Evolutionary conservation across 2,329 filamentous ascomycete genomes (phyloP).

Genomic region (Hypoxylon sp.): DNA sequence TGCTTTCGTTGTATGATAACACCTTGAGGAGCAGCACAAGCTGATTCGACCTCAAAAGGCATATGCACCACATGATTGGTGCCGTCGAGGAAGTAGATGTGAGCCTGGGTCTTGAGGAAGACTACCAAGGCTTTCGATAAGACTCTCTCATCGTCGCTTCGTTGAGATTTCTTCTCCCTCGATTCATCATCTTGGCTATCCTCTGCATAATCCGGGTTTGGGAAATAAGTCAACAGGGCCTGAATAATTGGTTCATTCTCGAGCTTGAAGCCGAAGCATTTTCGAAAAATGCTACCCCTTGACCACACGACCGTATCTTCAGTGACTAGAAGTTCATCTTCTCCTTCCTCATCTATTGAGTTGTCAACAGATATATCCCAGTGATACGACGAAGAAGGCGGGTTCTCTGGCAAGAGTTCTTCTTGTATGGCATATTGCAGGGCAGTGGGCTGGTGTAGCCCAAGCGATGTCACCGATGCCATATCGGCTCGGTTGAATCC

Average conservation of each 20-base stretch:
- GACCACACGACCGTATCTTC: conserved; percentile 86
- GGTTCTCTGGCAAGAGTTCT: conserved; percentile 74
- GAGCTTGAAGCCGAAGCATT: conserved; percentile 84
- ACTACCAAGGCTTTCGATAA: conserved; percentile 81
- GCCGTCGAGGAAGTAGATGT: conserved; percentile 90
- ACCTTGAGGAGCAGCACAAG: conserved; percentile 82
- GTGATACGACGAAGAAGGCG: conserved; percentile 71
- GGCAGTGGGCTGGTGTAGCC: conserved; percentile 86
- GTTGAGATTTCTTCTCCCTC: conserved; percentile 30
- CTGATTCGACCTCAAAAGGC: conserved; percentile 91
- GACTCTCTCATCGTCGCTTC: conserved; percentile 47
- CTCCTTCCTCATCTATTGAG: conserved; percentile 53
- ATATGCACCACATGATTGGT: conserved; percentile 90
- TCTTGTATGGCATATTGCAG: conserved; percentile 85
- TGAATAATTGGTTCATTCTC: conserved; percentile 89
- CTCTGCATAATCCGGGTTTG: conserved; percentile 57
- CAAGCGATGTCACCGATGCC: conserved; percentile 90
- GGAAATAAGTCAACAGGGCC: conserved; percentile 85
- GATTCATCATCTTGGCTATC: conserved; percentile 15
- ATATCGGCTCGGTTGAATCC: conserved; percentile 58
- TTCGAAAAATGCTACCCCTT: conserved; percentile 82
- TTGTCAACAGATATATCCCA: conserved; percentile 72
- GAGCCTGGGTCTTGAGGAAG: conserved; percentile 89
- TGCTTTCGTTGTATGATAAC: conserved; percentile 86
- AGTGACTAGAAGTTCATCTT: conserved; percentile 85